These are phyloP conservation scores for Daldinia childiae DNA, from an alignment of 495 filamentous ascomycete genomes.

Conservation along the genomic window DNA sequence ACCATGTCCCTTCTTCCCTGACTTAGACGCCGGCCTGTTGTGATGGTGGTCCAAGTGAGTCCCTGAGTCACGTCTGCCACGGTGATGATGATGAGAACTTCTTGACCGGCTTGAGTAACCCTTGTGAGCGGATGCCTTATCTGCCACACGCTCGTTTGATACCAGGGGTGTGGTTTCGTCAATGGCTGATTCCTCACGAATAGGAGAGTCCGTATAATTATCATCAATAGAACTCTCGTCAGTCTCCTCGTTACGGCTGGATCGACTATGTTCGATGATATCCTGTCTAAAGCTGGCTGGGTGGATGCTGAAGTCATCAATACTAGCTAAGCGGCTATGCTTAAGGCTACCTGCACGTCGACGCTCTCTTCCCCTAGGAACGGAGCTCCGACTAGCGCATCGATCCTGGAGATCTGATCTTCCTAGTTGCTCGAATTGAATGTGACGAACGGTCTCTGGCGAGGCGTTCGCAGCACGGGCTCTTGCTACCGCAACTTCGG, in stretches of 20 bases:
- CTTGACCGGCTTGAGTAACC: conserved; percentile 30
- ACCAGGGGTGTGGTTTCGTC: conserved; percentile 59
- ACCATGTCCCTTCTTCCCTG: conserved; percentile 60
- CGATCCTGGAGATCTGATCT: conserved; percentile 39
- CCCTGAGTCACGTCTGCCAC: conserved; percentile 51
- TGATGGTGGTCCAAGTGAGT: conserved; percentile 79
- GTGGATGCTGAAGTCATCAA: conserved; percentile 82
- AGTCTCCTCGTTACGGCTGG: conserved; percentile 56
- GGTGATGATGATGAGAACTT: conserved; percentile 32
- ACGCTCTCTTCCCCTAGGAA: conserved; percentile 55
- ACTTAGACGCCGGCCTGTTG: conserved; percentile 72
- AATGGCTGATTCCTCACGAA: conserved; percentile 58
- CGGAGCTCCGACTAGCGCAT: conserved; percentile 48
- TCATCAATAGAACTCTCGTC: conserved; percentile 62
- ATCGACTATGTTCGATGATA: conserved; percentile 80
- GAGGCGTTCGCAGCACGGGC: conserved; percentile 42
- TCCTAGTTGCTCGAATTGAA: conserved; percentile 44
- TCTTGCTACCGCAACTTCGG: conserved; percentile 53
- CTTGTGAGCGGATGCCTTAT: conserved; percentile 33
- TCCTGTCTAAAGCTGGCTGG: conserved; percentile 91
- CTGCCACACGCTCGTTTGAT: conserved; percentile 37
- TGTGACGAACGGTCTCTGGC: conserved; percentile 48
- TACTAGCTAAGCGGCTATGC: conserved; percentile 62
- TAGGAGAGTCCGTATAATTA: conserved; percentile 59
- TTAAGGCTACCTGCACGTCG: conserved; percentile 63